Conservation (phyloP, 768 basidiomycete genomes). For the Paxillus involutus region DNA sequence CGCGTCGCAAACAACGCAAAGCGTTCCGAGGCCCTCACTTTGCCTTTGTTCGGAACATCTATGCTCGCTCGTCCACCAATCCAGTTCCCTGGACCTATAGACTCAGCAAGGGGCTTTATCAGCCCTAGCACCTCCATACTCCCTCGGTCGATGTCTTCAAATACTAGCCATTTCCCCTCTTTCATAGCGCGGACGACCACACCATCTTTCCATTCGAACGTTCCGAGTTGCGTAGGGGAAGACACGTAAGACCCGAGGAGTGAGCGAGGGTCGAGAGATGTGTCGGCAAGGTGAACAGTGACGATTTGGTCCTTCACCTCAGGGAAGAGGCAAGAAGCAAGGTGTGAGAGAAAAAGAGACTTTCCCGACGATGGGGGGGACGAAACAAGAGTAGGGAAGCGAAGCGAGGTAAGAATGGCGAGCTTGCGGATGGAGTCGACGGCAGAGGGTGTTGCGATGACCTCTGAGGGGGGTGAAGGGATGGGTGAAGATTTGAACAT, state of each 20-base stretch:
- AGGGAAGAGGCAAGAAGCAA: constrained; percentile 67
- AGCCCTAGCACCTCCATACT: constrained; percentile 88
- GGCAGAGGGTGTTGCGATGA: constrained; percentile 67
- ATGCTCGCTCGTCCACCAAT: constrained; percentile 71
- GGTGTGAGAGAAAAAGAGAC: constrained; percentile 72
- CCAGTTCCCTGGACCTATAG: constrained; percentile 63
- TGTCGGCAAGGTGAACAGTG: constrained; percentile 89
- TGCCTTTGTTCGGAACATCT: constrained; percentile 72
- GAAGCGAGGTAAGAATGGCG: constrained; percentile 61
- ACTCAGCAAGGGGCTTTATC: constrained; percentile 83
- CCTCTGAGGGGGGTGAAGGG: constrained; percentile 29
- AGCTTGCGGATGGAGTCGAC: constrained; percentile 58
- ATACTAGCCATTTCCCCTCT: constrained; percentile 89
- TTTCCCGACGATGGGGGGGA: constrained; percentile 91
- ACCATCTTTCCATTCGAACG: constrained; percentile 96
- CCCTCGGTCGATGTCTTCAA: constrained; percentile 90
- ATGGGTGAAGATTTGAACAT: constrained; percentile 51
- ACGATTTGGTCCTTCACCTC: constrained; percentile 66
- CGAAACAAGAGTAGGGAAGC: constrained; percentile 78
- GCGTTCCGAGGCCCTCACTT: constrained; percentile 69
- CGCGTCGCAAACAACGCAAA: constrained; percentile 92
- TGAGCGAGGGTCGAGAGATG: constrained; percentile 91
- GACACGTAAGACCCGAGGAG: constrained; percentile 93
- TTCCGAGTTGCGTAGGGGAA: constrained; percentile 77
- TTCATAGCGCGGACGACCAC: constrained; percentile 86